Evolutionary conservation across 257 asterid genomes (phyloP).

Genomic region (Jacaranda copaia): DNA sequence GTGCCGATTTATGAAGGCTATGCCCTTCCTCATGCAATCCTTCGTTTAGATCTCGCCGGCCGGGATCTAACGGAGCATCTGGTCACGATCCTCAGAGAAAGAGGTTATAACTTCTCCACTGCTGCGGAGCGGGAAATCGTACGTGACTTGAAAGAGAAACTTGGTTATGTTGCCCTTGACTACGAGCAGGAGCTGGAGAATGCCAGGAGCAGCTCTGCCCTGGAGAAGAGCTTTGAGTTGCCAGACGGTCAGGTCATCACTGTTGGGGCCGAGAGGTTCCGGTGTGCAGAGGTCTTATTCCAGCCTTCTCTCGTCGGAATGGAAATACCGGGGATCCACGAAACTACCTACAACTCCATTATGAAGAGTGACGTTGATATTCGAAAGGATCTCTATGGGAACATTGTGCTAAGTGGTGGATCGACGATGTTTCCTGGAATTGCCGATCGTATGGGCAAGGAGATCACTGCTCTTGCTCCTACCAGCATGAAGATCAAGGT

Average conservation of each 20-base stretch:
- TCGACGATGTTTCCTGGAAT: constrained; percentile 3
- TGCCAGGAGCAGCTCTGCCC: not conserved
- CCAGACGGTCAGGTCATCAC: not conserved
- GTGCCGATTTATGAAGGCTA: no score
- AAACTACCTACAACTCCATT: not conserved
- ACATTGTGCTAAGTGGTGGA: not conserved
- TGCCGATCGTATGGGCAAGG: not conserved
- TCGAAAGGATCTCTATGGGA: not conserved
- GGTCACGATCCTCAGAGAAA: not conserved
- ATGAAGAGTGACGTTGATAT: not conserved
- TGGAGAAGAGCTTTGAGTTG: constrained; percentile 7
- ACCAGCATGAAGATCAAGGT: constrained; percentile 4
- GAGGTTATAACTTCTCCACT: not conserved
- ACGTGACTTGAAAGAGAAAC: not conserved
- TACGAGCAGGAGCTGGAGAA: constrained; percentile 2
- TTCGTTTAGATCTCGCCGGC: not conserved
- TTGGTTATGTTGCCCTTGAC: not conserved
- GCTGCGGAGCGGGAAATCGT: constrained; percentile 5
- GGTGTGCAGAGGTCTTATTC: not conserved
- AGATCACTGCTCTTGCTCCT: not conserved
- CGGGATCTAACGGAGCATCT: not conserved
- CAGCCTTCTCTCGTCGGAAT: not conserved
- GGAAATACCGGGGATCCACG: not conserved
- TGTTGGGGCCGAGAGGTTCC: not conserved
- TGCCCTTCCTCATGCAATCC: not conserved